phyloP scores from a whole-genome alignment of 1,139 yeast genomes.

The Magnusiomyces suaveolens region DNA sequence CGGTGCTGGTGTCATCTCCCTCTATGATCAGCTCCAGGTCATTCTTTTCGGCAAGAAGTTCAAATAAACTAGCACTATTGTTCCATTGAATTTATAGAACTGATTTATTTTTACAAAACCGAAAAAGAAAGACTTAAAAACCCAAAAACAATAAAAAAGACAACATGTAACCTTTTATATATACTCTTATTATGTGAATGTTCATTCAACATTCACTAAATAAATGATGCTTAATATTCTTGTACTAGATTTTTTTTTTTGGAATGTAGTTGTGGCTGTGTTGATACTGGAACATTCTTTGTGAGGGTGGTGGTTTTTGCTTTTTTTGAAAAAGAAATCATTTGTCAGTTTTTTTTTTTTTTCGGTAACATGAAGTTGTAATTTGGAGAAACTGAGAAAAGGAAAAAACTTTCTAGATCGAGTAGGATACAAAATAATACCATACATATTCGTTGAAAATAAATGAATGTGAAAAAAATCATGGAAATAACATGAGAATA shows the following conservation, averaged over 20 bases:
- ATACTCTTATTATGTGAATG: slow-evolving; percentile 2
- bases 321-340: not conserved
- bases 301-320: not conserved
- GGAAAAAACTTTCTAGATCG: not conserved
- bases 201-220: not conserved
- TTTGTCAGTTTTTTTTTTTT: not conserved
- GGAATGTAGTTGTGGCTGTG: not conserved
- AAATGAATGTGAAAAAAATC: too few species aligned
- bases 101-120: slow-evolving; percentile 24
- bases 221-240: not conserved
- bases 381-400: not conserved
- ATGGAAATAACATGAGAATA: too few species aligned
- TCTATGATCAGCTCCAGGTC: slow-evolving; percentile 70
- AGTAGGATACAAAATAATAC: too few species aligned
- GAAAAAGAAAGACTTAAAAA: not conserved
- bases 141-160: not conserved
- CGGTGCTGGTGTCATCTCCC: slow-evolving; percentile 77
- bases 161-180: not conserved
- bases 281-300: not conserved
- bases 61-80: slow-evolving; percentile 39
- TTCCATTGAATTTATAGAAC: too few species aligned
- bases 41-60: slow-evolving; percentile 66
- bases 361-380: too few species aligned
- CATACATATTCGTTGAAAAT: too few species aligned
- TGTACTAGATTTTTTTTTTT: not conserved